Conservation (phyloP, 495 filamentous ascomycete species). For the Penicilliopsis zonata region DNA sequence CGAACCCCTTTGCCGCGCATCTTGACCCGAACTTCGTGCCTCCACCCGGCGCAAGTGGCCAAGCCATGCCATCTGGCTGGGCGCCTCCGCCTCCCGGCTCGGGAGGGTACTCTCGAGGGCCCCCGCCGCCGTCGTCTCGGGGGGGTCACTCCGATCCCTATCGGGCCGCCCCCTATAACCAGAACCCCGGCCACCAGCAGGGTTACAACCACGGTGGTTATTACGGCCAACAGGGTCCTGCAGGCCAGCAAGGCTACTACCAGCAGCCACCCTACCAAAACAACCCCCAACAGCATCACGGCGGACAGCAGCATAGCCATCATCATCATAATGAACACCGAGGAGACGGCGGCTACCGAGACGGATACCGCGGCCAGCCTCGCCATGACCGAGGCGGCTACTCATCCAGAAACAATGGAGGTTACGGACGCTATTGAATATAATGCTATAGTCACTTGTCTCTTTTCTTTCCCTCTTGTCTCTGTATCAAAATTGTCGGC, state of each 20-base stretch:
- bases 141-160: constrained; percentile 21
- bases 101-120: constrained; percentile 24
- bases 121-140: constrained; percentile 29
- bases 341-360: constrained; percentile 12
- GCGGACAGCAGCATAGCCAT: constrained; percentile 12
- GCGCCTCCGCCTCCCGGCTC: constrained; percentile 20
- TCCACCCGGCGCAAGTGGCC: constrained; percentile 15
- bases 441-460: constrained; percentile 1
- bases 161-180: constrained; percentile 3
- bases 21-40: constrained; percentile 38
- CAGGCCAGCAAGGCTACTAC: constrained; percentile 18
- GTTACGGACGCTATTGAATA: constrained; percentile 28
- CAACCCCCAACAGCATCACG: constrained; percentile 9
- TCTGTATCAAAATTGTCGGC: not conserved
- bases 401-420: constrained; percentile 16
- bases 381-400: constrained; percentile 20
- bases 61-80: constrained; percentile 25
- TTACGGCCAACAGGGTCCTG: constrained; percentile 15
- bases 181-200: constrained; percentile 8
- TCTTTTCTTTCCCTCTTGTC: not conserved
- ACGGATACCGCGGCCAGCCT: constrained; percentile 8
- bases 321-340: constrained; percentile 16
- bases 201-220: constrained; percentile 13
- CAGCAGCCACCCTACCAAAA: constrained; percentile 8
- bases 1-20: constrained; percentile 44